Evolutionary conservation across 768 basidiomycete species (phyloP).

Genomic region (Kwoniella sp.): DNA sequence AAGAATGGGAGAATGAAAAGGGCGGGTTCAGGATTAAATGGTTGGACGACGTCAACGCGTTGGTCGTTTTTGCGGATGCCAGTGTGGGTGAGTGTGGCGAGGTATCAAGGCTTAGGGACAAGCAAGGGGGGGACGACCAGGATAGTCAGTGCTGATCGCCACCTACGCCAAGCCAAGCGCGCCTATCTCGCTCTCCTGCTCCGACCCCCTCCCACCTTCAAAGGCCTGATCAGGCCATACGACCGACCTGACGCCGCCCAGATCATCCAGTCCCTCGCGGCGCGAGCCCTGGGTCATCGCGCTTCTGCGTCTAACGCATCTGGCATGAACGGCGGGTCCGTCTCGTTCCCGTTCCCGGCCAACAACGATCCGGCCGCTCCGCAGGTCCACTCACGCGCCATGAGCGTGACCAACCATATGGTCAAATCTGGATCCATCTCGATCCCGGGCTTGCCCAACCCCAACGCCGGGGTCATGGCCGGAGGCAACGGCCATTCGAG

Average conservation of each 20-base stretch:
- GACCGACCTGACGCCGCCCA: conserved; percentile 86
- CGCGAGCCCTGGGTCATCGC: conserved; percentile 48
- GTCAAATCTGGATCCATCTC: conserved; percentile 11
- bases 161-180: conserved; percentile 69
- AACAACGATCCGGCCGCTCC: conserved; percentile 11
- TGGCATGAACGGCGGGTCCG: conserved; percentile 4
- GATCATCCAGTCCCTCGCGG: conserved; percentile 51
- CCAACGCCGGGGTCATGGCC: neutral
- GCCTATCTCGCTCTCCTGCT: conserved; percentile 89
- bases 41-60: conserved; percentile 91
- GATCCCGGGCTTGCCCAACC: too few relatives aligned
- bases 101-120: too few relatives aligned
- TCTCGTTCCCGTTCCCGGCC: conserved; percentile 11
- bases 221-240: conserved; percentile 69
- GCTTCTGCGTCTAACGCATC: conserved; percentile 20
- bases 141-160: neutral
- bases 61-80: conserved; percentile 91
- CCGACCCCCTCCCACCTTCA: conserved; percentile 58
- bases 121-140: neutral
- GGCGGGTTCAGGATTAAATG: conserved; percentile 99
- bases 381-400: conserved; percentile 14
- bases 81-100: conserved; percentile 66
- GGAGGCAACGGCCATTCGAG: conserved; percentile 5
- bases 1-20: conserved; percentile 75
- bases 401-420: conserved; percentile 11